Percentiles rank a stretch among this genome's conserved stretches.
These are phyloP conservation scores for Neurospora pannonica DNA, from an alignment of 495 filamentous ascomycete genomes.

Conservation along the genomic window DNA sequence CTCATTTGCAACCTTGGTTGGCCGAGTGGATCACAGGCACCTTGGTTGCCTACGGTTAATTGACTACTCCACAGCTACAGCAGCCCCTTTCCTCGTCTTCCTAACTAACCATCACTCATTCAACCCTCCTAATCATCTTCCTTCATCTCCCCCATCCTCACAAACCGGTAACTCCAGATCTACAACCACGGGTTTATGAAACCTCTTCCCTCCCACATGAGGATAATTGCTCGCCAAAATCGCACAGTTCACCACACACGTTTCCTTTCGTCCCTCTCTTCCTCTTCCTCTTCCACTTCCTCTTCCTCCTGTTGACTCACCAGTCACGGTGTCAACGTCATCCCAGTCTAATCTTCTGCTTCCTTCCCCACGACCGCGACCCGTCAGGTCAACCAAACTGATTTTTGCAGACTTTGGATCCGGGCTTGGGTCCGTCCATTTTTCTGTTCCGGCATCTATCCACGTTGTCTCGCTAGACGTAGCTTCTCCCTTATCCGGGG, in stretches of 20 bases:
- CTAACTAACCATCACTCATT: not conserved
- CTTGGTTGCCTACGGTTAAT: no score
- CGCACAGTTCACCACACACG: constrained; percentile 68
- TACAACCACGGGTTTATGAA: constrained; percentile 70
- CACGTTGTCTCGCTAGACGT: constrained; percentile 7
- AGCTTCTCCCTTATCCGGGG: constrained; percentile 16
- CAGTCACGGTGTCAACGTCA: constrained; percentile 10
- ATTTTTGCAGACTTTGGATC: constrained; percentile 30
- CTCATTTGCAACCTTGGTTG: no score
- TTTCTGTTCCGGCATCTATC: constrained; percentile 16
- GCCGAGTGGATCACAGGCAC: no score
- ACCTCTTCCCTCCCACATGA: constrained; percentile 44
- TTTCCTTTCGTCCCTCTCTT: constrained; percentile 43
- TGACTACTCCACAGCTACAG: no score
- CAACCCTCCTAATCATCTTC: not conserved
- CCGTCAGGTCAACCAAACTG: constrained; percentile 33
- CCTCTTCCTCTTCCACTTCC: constrained; percentile 26
- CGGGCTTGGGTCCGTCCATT: constrained; percentile 31
- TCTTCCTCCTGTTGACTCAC: constrained; percentile 29
- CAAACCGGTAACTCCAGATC: constrained; percentile 64
- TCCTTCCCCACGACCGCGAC: constrained; percentile 11
- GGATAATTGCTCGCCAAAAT: constrained; percentile 61
- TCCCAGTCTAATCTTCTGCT: constrained; percentile 22
- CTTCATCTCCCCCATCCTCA: constrained; percentile 6
- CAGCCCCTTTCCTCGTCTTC: not conserved